phyloP scores from a whole-genome alignment of 345 rosid species.

The Mercurialis annua region DNA sequence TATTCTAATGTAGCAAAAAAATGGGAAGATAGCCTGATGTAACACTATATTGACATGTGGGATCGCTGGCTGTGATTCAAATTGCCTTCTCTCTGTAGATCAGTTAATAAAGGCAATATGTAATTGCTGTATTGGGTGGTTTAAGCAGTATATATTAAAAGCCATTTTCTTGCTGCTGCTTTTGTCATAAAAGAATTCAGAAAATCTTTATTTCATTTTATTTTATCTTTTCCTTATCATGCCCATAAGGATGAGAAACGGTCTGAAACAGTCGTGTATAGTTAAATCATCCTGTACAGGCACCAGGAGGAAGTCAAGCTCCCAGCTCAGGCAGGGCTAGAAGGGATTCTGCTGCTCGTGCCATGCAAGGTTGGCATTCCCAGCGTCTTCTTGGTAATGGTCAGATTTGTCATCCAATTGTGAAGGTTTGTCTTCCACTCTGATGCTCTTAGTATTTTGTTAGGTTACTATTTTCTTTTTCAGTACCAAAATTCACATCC shows the following conservation, averaged over 20 bases:
- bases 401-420: conserved; percentile 30
- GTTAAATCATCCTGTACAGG: conserved; percentile 6
- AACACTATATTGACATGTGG: neutral
- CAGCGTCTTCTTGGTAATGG: conserved; percentile 36
- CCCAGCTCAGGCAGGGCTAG: conserved; percentile 29
- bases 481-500: neutral
- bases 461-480: neutral
- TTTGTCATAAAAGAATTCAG: neutral
- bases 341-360: conserved; percentile 37
- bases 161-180: neutral
- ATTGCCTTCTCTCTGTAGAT: neutral
- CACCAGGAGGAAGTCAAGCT: conserved; percentile 28
- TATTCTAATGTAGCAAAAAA: neutral
- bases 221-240: neutral
- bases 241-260: neutral
- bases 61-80: neutral
- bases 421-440: conserved; percentile 21
- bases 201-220: neutral
- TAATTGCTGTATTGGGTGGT: neutral
- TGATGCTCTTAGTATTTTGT: neutral
- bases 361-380: conserved; percentile 40
- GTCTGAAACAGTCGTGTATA: neutral
- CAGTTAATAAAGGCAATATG: neutral
- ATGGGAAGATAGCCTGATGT: neutral
- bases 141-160: neutral